These are phyloP conservation scores for Trichothecium sympodiale DNA, from an alignment of 2,329 filamentous ascomycete genomes.

Conservation along the genomic window DNA sequence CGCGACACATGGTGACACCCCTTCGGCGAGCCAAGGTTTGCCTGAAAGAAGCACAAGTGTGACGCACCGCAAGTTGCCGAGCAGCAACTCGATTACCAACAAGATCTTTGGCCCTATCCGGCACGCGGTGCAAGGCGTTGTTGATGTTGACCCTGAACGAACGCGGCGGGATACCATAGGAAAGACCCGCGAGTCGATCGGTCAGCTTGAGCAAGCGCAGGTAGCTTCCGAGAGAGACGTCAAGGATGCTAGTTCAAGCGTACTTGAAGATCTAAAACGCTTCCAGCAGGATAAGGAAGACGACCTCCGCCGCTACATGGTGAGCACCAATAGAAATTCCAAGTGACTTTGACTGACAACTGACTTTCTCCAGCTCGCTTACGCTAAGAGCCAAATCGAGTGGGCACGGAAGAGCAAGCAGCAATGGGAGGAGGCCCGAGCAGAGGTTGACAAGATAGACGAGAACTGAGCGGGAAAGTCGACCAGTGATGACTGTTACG, in stretches of 20 bases:
- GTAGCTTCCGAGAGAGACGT: conserved; percentile 84
- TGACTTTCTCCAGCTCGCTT: conserved; percentile 76
- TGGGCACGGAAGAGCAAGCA: conserved; percentile 87
- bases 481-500: no score
- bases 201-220: conserved; percentile 80
- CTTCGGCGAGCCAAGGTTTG: conserved; percentile 64
- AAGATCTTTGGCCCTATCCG: conserved; percentile 94
- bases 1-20: conserved; percentile 68
- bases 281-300: conserved; percentile 96
- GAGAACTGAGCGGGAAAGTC: conserved; percentile 27
- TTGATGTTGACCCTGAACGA: conserved; percentile 89
- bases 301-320: conserved; percentile 90
- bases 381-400: conserved; percentile 84
- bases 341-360: conserved; percentile 10
- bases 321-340: conserved; percentile 40
- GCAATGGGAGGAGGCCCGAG: conserved; percentile 83
- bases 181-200: conserved; percentile 83
- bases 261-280: conserved; percentile 78
- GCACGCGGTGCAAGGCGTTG: conserved; percentile 91
- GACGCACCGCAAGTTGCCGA: conserved; percentile 67
- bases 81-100: conserved; percentile 80
- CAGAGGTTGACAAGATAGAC: conserved; percentile 82
- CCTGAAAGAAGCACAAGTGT: conserved; percentile 40
- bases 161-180: conserved; percentile 88
- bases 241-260: conserved; percentile 79